A percentile compares a stretch with the other conserved stretches of the same genome.
Evolutionary conservation across 192 early-diverging fungal species (phyloP).

Genomic region (Gryganskiella cystojenkinii): DNA sequence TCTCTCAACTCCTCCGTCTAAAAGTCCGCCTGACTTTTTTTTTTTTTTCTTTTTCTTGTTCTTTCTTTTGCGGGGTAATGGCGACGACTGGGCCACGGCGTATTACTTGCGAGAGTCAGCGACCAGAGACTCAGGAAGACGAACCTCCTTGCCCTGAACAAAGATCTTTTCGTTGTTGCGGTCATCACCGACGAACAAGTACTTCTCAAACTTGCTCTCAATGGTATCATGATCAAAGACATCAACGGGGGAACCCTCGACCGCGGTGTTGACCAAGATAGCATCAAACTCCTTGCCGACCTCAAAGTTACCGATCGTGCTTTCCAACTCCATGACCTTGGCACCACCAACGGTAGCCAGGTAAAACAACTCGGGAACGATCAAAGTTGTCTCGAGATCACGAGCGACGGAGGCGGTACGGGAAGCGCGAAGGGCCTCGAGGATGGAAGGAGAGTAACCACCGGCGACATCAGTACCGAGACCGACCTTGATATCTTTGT

Average conservation of each 20-base stretch:
- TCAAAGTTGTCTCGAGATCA: constrained; percentile 65
- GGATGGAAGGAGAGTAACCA: constrained; percentile 85
- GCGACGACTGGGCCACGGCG: neutral
- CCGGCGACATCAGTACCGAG: constrained; percentile 95
- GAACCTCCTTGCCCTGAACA: constrained; percentile 75
- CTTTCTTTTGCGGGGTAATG: too few species aligned
- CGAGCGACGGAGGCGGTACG: constrained; percentile 79
- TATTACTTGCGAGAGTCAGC: constrained; percentile 43
- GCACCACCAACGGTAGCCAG: constrained; percentile 95
- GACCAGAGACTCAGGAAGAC: constrained; percentile 24
- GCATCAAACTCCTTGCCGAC: constrained; percentile 95
- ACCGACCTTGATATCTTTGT: constrained; percentile 84
- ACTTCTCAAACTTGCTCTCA: constrained; percentile 81
- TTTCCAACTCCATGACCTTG: constrained; percentile 75
- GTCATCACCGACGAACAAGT: constrained; percentile 92
- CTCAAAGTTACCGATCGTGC: constrained; percentile 84
- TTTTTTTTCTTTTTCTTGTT: too few species aligned
- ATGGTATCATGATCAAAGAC: constrained; percentile 71
- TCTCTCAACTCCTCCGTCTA: neutral
- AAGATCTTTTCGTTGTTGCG: constrained; percentile 84
- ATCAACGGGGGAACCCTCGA: constrained; percentile 64
- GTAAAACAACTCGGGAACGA: constrained; percentile 80
- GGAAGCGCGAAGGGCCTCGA: constrained; percentile 89
- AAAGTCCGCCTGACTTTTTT: too few species aligned
- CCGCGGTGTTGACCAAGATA: constrained; percentile 70